Base-by-base conservation (phyloP, 2,329 filamentous ascomycete genomes). In the Pseudogymnoascus sp. region DNA sequence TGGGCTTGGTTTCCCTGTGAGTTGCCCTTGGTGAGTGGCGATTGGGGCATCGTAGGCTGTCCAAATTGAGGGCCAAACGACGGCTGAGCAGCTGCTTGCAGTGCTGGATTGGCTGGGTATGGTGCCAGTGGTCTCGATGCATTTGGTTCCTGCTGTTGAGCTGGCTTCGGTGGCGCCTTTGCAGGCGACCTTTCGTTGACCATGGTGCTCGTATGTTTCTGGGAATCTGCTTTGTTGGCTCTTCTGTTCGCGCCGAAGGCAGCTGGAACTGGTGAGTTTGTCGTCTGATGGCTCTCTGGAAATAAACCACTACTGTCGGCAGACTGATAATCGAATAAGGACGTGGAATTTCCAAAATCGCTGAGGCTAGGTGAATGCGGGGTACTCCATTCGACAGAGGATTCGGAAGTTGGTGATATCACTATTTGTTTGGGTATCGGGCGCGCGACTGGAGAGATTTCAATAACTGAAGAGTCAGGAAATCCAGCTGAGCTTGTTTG, bases 141-240 rank as follows among this genome's bases (percentile, higher is more conserved):
- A 39, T 71, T 70, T 15, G 63, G 47, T 4, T 60, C 64, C 29
- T 58, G 9, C 11, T 33, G 17, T 11, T 36, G 35, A 15, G 64
- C 63, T 36, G 69, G 62, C 9, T 63, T 62, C 8, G 69, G 60
- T 35, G 67, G 64, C 4, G 62, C 68, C 64, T 71, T 72, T 24
- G 68, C 69, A 62, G 71, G 69, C 44, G 67, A 69, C 66, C 67
- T 63, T 64, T 73, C 71, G 57, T 71, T 72, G 50, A 72, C 71
- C 71, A 73, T 73, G 36, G 63, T 68, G 63, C 44, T 62, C 11
- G 50, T 39, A 36, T 24, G 5, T 50, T 44, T 61, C 33, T 60
- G 9, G 57, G 40, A 24, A 24, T 29, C 17, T 37, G 29, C 26
- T 64, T 60, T 47, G 65, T 33, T 63, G 26, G 62, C 33, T 35